Evolutionary conservation across 257 asterid genomes (phyloP).

Genomic region (Avicennia marina): DNA sequence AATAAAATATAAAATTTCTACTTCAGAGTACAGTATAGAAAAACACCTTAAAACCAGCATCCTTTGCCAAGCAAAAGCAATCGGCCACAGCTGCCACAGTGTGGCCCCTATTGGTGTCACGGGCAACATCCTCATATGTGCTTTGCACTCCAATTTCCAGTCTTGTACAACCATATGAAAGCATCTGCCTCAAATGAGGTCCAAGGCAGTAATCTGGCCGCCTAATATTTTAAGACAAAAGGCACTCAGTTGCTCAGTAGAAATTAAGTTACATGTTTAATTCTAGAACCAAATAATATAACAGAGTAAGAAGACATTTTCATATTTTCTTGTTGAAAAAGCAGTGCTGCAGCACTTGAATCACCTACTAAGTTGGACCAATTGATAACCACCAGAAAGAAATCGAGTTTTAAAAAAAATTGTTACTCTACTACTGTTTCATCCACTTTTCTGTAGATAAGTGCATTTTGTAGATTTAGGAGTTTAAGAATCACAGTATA

Average conservation of each 20-base stretch:
- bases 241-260: slow-evolving; percentile 16
- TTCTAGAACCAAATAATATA: no score
- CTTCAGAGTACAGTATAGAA: slow-evolving; percentile 11
- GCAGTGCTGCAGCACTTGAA: no score
- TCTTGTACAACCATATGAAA: slow-evolving; percentile 88
- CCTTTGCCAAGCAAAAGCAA: slow-evolving; percentile 97
- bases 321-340: no score
- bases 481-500: no score
- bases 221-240: slow-evolving; percentile 38
- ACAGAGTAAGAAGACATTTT: no score
- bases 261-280: slow-evolving; percentile 2
- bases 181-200: slow-evolving; percentile 99
- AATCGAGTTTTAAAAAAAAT: no score
- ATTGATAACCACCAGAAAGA: no score
- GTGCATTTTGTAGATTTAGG: no score
- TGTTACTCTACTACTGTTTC: no score
- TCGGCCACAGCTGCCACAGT: slow-evolving; percentile 99
- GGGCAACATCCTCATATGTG: slow-evolving; percentile 98
- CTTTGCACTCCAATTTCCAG: slow-evolving; percentile 99
- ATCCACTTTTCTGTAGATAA: no score
- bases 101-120: slow-evolving; percentile 98
- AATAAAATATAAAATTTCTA: no score
- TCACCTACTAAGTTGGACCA: no score
- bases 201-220: slow-evolving; percentile 99
- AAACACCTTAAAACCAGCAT: slow-evolving; percentile 95